phyloP scores from a whole-genome alignment of 441 rosid species.

The Populus hybrid region DNA sequence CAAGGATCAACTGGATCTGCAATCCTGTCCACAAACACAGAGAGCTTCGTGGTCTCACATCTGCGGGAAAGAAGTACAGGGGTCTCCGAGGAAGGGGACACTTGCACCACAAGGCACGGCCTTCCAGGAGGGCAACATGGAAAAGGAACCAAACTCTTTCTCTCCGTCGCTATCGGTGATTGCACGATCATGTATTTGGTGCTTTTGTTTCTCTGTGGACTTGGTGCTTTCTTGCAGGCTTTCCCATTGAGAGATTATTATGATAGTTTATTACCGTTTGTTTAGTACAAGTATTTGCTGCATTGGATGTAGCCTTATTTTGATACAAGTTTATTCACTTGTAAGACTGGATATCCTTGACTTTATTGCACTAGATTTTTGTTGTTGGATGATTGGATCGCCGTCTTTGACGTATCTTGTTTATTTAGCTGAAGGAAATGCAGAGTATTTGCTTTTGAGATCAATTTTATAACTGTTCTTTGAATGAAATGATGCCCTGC shows the following conservation, averaged over 20 bases:
- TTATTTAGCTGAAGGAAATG: background rate
- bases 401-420: background rate
- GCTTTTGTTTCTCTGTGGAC: background rate
- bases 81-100: constrained; percentile 88
- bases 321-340: background rate
- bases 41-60: constrained; percentile 84
- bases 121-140: constrained; percentile 91
- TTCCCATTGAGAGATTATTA: background rate
- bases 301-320: background rate
- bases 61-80: constrained; percentile 85
- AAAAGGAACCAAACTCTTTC: constrained; percentile 68
- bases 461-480: background rate
- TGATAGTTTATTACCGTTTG: background rate
- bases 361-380: background rate
- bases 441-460: background rate
- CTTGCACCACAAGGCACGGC: constrained; percentile 68
- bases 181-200: background rate
- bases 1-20: constrained; percentile 86
- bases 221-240: background rate
- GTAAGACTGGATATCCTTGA: background rate
- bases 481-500: background rate
- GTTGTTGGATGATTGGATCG: background rate
- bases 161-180: constrained; percentile 80
- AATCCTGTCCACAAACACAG: constrained; percentile 88
- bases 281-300: background rate